Conservation (phyloP, 2,329 filamentous ascomycete species). For the Hypoxylon sp. region DNA sequence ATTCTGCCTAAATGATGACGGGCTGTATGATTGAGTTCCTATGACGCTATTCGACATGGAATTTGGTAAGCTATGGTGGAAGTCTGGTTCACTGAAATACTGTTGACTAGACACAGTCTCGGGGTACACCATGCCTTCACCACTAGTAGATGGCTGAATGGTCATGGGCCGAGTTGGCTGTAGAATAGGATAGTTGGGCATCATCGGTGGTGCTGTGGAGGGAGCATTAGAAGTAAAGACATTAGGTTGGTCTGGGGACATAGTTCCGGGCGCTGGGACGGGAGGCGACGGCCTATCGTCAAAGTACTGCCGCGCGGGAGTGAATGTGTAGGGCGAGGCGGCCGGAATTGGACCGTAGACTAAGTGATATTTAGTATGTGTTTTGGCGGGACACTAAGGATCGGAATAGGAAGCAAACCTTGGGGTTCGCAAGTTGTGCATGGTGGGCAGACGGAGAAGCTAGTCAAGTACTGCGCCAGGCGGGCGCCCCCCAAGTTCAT, state of each 20-base stretch:
- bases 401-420: slow-evolving; percentile 52
- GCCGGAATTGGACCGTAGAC: slow-evolving; percentile 51
- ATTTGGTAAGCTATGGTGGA: slow-evolving; percentile 44
- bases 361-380: slow-evolving; percentile 49
- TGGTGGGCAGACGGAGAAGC: slow-evolving; percentile 56
- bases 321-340: slow-evolving; percentile 47
- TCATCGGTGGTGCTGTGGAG: slow-evolving; percentile 50
- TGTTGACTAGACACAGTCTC: slow-evolving; percentile 45
- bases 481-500: slow-evolving; percentile 51
- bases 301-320: slow-evolving; percentile 46
- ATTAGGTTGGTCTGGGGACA: slow-evolving; percentile 49
- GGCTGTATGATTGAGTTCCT: slow-evolving; percentile 37
- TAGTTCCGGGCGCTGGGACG: slow-evolving; percentile 46
- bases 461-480: slow-evolving; percentile 55
- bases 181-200: slow-evolving; percentile 57
- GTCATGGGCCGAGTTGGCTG: slow-evolving; percentile 54
- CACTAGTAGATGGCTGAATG: slow-evolving; percentile 53
- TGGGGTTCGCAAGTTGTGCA: slow-evolving; percentile 55
- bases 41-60: slow-evolving; percentile 46
- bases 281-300: slow-evolving; percentile 47
- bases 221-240: slow-evolving; percentile 53
- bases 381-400: slow-evolving; percentile 22
- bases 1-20: slow-evolving; percentile 44
- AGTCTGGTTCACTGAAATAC: slow-evolving; percentile 48
- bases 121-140: slow-evolving; percentile 61